These are phyloP conservation scores for Backusella circina DNA, from an alignment of 192 early-diverging fungal genomes.

Conservation along the genomic window DNA sequence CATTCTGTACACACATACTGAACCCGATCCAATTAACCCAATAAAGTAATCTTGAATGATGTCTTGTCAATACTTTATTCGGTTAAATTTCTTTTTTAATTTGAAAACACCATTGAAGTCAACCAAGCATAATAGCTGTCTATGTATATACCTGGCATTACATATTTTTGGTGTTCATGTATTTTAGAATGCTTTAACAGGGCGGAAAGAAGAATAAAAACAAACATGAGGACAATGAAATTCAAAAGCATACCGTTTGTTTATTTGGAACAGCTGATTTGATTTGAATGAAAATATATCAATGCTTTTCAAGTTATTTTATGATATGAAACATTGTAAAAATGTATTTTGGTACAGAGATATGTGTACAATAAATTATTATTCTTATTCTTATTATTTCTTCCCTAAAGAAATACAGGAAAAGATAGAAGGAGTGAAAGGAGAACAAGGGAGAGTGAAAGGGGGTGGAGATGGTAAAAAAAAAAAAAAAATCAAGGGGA, in stretches of 20 bases:
- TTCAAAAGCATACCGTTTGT: neutral
- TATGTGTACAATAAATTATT: neutral
- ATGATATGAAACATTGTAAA: neutral
- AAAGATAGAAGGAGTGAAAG: slow-evolving; percentile 1
- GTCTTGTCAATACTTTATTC: neutral
- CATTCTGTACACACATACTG: neutral
- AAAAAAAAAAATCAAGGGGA: slow-evolving; percentile 7
- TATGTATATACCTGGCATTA: neutral
- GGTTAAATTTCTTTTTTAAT: neutral
- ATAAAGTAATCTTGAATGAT: neutral
- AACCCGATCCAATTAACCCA: slow-evolving; percentile 1
- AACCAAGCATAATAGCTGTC: no score
- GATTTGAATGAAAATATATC: neutral
- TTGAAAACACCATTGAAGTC: neutral
- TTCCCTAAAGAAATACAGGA: neutral
- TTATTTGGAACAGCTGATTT: neutral
- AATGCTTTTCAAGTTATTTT: neutral
- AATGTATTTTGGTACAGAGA: neutral
- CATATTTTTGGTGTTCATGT: neutral
- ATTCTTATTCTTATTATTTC: neutral
- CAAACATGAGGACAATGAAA: neutral
- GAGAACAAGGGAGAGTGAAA: neutral
- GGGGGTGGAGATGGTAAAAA: neutral
- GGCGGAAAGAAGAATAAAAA: neutral
- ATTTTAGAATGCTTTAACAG: neutral